These are phyloP conservation scores for Schizophyllum amplum DNA, from an alignment of 1,284 basidiomycete genomes.

Conservation along the genomic window DNA sequence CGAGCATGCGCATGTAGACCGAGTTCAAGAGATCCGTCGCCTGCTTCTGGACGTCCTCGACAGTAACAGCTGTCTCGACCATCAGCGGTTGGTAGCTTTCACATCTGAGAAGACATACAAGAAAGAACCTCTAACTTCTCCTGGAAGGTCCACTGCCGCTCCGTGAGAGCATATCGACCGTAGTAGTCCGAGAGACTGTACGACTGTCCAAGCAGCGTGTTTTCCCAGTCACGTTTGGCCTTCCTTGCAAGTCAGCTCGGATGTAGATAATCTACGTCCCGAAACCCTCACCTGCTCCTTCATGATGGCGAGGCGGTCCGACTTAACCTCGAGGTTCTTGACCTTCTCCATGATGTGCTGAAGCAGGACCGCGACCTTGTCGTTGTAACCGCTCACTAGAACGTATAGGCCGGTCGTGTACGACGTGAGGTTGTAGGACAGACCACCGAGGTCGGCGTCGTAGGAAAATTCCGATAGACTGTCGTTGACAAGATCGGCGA, in stretches of 20 bases:
- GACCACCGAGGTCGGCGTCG: conserved; percentile 87
- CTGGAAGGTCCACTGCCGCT: conserved; percentile 71
- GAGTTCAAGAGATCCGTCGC: conserved; percentile 56
- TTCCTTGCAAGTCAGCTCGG: conserved; percentile 20
- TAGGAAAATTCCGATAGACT: conserved; percentile 88
- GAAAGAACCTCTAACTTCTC: conserved; percentile 78
- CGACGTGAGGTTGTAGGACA: conserved; percentile 69
- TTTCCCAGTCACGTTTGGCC: conserved; percentile 72
- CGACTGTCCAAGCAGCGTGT: conserved; percentile 83
- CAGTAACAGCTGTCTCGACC: conserved; percentile 52
- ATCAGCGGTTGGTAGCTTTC: conserved; percentile 3
- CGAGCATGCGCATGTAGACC: conserved; percentile 70
- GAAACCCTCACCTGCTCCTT: conserved; percentile 68
- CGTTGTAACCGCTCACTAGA: conserved; percentile 84
- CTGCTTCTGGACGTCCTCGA: conserved; percentile 69
- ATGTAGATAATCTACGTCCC: conserved; percentile 5
- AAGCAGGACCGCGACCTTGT: conserved; percentile 81
- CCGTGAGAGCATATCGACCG: conserved; percentile 61
- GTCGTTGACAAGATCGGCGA: conserved; percentile 83
- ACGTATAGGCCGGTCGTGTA: conserved; percentile 67
- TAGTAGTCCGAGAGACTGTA: conserved; percentile 81
- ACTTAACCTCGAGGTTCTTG: conserved; percentile 60
- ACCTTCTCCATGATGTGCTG: conserved; percentile 72
- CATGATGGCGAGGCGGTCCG: conserved; percentile 74
- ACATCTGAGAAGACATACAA: conserved; percentile 47